phyloP scores from a whole-genome alignment of 805 yeast species.

The Sugiyamaella americana region DNA sequence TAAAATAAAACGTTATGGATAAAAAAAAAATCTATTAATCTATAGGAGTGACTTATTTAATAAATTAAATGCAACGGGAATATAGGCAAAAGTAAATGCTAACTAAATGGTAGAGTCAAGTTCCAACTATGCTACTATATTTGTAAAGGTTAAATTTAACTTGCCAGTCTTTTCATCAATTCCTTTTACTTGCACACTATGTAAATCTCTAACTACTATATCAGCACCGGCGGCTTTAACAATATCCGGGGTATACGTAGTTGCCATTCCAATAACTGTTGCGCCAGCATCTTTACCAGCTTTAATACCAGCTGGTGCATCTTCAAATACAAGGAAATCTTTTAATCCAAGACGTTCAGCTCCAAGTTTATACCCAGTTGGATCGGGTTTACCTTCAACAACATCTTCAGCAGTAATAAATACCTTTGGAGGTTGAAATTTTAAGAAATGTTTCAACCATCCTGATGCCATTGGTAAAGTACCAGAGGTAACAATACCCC shows the following conservation, averaged over 20 bases:
- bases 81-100: too few relatives aligned
- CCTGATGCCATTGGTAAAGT: slow-evolving; percentile 68
- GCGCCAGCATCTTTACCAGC: slow-evolving; percentile 86
- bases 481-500: slow-evolving; percentile 89
- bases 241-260: slow-evolving; percentile 64
- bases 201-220: slow-evolving; percentile 70
- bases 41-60: too few relatives aligned
- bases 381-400: slow-evolving; percentile 76
- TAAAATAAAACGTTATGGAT: too few relatives aligned
- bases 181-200: slow-evolving; percentile 51
- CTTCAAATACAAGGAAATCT: slow-evolving; percentile 62
- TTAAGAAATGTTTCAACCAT: slow-evolving; percentile 65
- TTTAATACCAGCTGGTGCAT: slow-evolving; percentile 80
- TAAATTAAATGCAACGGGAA: too few relatives aligned
- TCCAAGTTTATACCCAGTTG: slow-evolving; percentile 61
- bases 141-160: slow-evolving; percentile 14
- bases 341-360: slow-evolving; percentile 34
- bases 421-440: slow-evolving; percentile 56
- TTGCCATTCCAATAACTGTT: slow-evolving; percentile 74
- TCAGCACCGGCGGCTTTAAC: slow-evolving; percentile 75
- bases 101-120: too few relatives aligned
- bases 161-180: slow-evolving; percentile 38
- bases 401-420: slow-evolving; percentile 83
- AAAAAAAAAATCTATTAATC: too few relatives aligned
- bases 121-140: slow-evolving; percentile 4